Evolutionary conservation across 345 rosid genomes (phyloP), one percentile per base, ranked within the genome.

Genomic region (Garcia nutans): DNA sequence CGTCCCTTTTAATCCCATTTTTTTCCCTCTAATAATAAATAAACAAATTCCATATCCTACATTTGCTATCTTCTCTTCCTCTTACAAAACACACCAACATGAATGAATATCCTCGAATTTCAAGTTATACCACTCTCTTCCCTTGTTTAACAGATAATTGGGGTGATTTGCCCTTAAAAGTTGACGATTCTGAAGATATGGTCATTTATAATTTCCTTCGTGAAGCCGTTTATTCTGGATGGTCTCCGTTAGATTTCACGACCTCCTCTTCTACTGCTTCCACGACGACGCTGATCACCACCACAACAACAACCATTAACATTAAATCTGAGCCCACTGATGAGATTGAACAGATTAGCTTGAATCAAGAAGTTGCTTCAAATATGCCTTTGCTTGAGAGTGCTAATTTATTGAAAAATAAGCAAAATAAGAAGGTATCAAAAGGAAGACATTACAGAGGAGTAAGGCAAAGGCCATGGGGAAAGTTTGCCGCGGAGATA

Each of bases 171-270:
- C 89, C 92, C 50, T 82, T 88, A 47, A 84, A 84, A 65, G 74
- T 88, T 22, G 81, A 88, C 68, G 92, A 88, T 16, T 85, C 92
- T 13, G 86, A 88, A 70, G 90, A 88, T 80, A 87, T 85, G 90
- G 82, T 84, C 70, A 76, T 88, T 17, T 87, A 84, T 86, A 78
- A 83, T 77, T 76, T 83, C 76, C 90, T 86, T 70, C 74, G 80
- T 24, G 86, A 88, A 42, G 91, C 91, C 79, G 78, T 86, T 42
- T 80, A 16, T 79, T 84, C 78, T 60, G 88, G 90, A 47, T 87
- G 92, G 92, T 78, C 88, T 9, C 90, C 79, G 33, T 41, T 60
- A 7, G 85, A 71, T 76, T 52, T 70, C 13, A 37, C 73, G 19
- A n/a, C 69, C 16, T 5, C 79, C 17, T 24, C 72, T 2, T 1